These are phyloP conservation scores for Calonectria fujianensis DNA, from an alignment of 2,329 filamentous ascomycete genomes.

Conservation along the genomic window DNA sequence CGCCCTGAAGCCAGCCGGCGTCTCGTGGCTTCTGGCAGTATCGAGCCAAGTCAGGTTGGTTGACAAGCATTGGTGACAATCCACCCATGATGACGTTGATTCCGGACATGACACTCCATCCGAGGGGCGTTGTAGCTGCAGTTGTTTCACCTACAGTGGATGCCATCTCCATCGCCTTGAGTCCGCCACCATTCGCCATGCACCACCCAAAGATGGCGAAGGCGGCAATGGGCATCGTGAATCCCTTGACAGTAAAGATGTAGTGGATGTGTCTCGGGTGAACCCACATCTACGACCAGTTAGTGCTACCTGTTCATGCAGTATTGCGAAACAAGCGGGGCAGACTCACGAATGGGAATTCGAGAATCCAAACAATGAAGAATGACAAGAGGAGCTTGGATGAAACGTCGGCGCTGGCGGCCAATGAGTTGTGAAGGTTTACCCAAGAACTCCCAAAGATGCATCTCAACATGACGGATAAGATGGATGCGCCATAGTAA, in stretches of 20 bases:
- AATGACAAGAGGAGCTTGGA: constrained; percentile 17
- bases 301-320: background rate
- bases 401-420: constrained; percentile 55
- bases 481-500: constrained; percentile 40
- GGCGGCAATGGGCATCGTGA: constrained; percentile 60
- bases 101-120: constrained; percentile 13
- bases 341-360: too few species aligned
- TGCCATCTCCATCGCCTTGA: constrained; percentile 53
- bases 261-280: constrained; percentile 60
- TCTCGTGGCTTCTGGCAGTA: constrained; percentile 14
- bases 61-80: constrained; percentile 2
- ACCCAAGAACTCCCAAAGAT: constrained; percentile 60
- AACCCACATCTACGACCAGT: constrained; percentile 53
- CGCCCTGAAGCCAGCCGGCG: constrained; percentile 9
- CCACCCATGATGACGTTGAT: constrained; percentile 22
- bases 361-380: constrained; percentile 14
- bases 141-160: constrained; percentile 46
- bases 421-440: constrained; percentile 58
- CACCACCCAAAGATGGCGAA: constrained; percentile 62
- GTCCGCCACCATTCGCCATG: constrained; percentile 55
- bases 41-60: constrained; percentile 11
- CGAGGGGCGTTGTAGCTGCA: background rate
- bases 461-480: constrained; percentile 54
- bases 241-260: constrained; percentile 60
- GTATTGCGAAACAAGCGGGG: too few species aligned